phyloP scores from a whole-genome alignment of 208 protist species.

The Endotrypanum monterogeii region DNA sequence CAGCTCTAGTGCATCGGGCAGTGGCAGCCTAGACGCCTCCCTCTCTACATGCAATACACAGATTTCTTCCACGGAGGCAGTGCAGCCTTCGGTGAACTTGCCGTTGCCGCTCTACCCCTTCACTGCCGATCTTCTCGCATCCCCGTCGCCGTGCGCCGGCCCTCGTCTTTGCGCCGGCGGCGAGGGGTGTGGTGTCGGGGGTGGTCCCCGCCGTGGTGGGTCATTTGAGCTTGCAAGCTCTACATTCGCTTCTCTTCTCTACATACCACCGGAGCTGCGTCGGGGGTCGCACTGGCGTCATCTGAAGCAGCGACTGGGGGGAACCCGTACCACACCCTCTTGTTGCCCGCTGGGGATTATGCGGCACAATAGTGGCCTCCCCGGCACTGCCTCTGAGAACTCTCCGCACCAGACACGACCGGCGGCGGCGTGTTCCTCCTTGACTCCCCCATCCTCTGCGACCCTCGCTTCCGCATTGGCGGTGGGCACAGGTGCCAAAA shows the following conservation, averaged over 20 bases:
- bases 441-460: background rate
- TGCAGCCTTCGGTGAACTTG: background rate
- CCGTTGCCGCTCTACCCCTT: background rate
- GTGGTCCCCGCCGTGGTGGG: background rate
- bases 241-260: constrained; percentile 28
- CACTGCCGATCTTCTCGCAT: background rate
- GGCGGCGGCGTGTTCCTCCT: background rate
- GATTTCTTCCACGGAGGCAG: background rate
- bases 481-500: background rate
- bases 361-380: background rate
- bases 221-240: constrained; percentile 10
- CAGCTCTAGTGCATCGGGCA: background rate
- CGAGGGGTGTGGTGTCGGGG: background rate
- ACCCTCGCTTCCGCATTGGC: background rate
- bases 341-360: background rate
- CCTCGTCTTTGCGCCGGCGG: background rate
- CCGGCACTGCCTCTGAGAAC: background rate
- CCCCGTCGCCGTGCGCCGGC: background rate
- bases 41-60: background rate
- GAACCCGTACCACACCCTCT: background rate
- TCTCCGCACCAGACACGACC: background rate
- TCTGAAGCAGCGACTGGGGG: constrained; percentile 25
- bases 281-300: constrained; percentile 33
- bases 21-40: background rate
- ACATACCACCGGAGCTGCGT: constrained; percentile 30